phyloP scores from a whole-genome alignment of 2,329 filamentous ascomycete species.

The Clarireedia hainanense region DNA sequence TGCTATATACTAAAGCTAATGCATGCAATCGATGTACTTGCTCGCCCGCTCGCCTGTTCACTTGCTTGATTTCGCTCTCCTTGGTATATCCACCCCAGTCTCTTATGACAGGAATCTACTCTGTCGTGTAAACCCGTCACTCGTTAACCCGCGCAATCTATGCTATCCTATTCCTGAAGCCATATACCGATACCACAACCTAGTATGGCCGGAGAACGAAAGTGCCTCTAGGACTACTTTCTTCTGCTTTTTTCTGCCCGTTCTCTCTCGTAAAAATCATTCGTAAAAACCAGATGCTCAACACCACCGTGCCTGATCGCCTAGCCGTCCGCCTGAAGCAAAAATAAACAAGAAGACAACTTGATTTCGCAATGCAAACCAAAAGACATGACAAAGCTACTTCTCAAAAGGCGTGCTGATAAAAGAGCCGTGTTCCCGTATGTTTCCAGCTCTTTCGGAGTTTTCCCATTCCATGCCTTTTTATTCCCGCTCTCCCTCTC shows the following conservation, averaged over 20 bases:
- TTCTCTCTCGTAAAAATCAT: no score
- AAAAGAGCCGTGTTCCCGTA: background rate
- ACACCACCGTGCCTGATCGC: no score
- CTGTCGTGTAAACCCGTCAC: background rate
- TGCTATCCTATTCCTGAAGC: background rate
- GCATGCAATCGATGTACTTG: background rate
- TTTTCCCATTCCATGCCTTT: background rate
- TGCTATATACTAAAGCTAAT: constrained; percentile 4
- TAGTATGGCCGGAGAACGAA: background rate
- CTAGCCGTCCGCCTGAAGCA: no score
- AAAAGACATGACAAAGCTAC: background rate
- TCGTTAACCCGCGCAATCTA: background rate
- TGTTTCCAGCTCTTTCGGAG: background rate
- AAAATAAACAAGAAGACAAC: no score
- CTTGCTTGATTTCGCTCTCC: background rate
- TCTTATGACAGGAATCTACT: constrained; percentile 7
- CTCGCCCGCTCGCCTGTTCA: background rate
- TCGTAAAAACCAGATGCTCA: no score
- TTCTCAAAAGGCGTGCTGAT: background rate
- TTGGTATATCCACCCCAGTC: background rate
- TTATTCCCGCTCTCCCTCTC: background rate
- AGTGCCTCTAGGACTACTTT: no score
- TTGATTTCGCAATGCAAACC: background rate
- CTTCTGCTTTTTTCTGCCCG: no score
- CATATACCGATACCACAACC: background rate